A percentile compares a stretch with the other conserved stretches of the same genome.
phyloP scores from a whole-genome alignment of 2,329 filamentous ascomycete species.

The Trichoderma aggressivum region DNA sequence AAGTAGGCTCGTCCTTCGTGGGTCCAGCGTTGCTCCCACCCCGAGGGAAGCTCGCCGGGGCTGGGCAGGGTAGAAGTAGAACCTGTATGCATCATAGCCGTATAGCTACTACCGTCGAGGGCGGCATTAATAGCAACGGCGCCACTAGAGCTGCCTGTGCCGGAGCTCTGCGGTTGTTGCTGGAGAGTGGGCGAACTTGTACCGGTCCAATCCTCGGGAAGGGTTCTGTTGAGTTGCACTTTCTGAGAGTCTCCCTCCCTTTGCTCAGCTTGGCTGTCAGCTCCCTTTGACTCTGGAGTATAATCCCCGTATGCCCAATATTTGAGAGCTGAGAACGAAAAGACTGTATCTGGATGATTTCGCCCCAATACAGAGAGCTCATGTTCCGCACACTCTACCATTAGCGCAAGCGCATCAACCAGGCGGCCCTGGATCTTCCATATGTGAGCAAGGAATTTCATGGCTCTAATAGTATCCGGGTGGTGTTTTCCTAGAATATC shows the following conservation, averaged over 20 bases:
- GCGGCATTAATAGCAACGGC: conserved; percentile 30
- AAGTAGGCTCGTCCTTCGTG: conserved; percentile 79
- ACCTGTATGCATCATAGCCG: conserved; percentile 93
- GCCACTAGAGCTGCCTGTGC: conserved; percentile 30
- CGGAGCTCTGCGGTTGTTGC: conserved; percentile 47
- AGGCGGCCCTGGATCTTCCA: neutral
- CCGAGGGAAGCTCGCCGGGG: conserved; percentile 87
- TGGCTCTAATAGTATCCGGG: conserved; percentile 15
- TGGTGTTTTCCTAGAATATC: conserved; percentile 25
- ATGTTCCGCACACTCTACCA: neutral
- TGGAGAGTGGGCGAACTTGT: conserved; percentile 81
- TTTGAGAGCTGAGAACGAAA: accelerated
- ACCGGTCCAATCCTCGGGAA: conserved; percentile 92
- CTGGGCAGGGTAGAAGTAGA: conserved; percentile 86
- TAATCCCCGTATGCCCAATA: neutral
- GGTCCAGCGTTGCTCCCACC: conserved; percentile 95
- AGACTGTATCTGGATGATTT: neutral
- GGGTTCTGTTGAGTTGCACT: conserved; percentile 91
- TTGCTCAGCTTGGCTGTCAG: conserved; percentile 59
- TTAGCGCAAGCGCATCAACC: neutral
- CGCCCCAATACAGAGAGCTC: neutral
- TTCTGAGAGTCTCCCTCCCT: conserved; percentile 89
- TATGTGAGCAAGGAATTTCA: neutral
- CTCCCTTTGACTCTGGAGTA: neutral
- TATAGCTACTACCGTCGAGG: conserved; percentile 39